Conservation (phyloP, 345 rosid genomes). For the Balakata baccata region DNA sequence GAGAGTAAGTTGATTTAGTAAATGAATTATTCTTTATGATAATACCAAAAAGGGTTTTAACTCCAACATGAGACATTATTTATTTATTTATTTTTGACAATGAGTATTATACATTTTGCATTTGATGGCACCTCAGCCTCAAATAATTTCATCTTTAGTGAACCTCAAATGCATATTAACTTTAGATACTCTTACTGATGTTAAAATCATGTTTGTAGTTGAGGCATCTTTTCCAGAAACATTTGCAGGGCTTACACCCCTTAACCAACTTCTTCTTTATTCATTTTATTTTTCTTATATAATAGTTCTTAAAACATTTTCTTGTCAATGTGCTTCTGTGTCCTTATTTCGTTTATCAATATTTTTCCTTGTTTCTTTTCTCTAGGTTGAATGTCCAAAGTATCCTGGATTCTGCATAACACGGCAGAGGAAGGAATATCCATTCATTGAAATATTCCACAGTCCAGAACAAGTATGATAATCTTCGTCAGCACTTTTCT, state of each 20-base stretch:
- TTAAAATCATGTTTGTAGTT: not conserved
- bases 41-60: not conserved
- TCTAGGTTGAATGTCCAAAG: constrained; percentile 96
- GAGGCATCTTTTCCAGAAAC: not conserved
- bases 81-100: too few relatives aligned
- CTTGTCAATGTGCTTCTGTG: not conserved
- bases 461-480: constrained; percentile 74
- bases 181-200: not conserved
- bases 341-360: not conserved
- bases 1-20: constrained; percentile 53
- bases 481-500: constrained; percentile 2
- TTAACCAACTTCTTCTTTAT: not conserved
- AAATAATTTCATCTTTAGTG: too few relatives aligned
- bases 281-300: not conserved
- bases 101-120: too few relatives aligned
- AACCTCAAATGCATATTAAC: not conserved
- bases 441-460: constrained; percentile 85
- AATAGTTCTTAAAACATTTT: not conserved
- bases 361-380: constrained; percentile 18
- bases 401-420: constrained; percentile 93
- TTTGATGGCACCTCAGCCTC: too few relatives aligned
- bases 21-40: not conserved
- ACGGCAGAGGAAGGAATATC: constrained; percentile 80
- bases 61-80: too few relatives aligned
- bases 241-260: not conserved